phyloP scores from a whole-genome alignment of 257 asterid genomes.

The Cinchona pubescens region DNA sequence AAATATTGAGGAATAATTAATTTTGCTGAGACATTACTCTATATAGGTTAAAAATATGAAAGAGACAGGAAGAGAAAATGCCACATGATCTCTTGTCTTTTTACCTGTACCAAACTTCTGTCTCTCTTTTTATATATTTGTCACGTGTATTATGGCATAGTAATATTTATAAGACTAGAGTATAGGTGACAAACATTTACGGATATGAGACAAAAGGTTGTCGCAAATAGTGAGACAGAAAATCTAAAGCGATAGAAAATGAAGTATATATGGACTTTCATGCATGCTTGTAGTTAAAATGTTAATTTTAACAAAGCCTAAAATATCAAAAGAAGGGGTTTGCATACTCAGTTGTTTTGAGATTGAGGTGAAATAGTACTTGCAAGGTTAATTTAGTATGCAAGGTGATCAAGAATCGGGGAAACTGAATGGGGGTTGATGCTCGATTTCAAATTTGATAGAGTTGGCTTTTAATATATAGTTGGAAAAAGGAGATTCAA shows the following conservation, averaged over 20 bases:
- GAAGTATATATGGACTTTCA: too few species aligned
- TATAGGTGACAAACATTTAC: too few species aligned
- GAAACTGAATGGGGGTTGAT: background rate
- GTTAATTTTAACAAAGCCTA: background rate
- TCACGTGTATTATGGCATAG: too few species aligned
- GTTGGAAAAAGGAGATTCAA: background rate
- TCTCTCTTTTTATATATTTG: too few species aligned
- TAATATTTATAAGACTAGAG: too few species aligned
- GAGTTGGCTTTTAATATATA: conserved; percentile 13
- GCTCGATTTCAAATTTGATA: conserved; percentile 19
- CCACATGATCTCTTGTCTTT: too few species aligned
- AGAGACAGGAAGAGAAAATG: too few species aligned
- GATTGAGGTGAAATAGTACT: background rate
- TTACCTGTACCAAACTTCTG: too few species aligned
- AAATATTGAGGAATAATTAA: background rate
- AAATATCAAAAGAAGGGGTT: background rate
- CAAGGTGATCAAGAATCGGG: conserved; percentile 6
- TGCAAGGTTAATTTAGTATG: background rate
- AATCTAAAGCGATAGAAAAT: too few species aligned
- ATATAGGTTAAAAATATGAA: too few species aligned
- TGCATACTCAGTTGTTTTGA: background rate
- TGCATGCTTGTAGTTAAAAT: background rate
- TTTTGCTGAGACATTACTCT: background rate
- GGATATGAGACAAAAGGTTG: too few species aligned
- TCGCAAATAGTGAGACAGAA: too few species aligned